phyloP scores from a whole-genome alignment of 345 rosid species.

The Cardamine resedifolia region DNA sequence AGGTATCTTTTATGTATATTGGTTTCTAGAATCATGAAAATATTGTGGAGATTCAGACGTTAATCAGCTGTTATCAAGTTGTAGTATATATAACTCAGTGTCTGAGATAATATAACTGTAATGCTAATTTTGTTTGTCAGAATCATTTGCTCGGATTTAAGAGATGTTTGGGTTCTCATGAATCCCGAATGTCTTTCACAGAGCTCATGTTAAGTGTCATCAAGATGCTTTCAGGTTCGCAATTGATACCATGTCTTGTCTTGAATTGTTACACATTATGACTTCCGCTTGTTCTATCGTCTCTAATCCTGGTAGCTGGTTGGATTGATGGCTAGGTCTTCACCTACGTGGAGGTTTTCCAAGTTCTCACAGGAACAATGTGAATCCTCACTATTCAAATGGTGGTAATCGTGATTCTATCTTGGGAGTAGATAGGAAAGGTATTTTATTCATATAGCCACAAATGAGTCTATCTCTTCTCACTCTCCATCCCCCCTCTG shows the following conservation, averaged over 20 bases:
- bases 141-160: constrained; percentile 83
- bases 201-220: constrained; percentile 61
- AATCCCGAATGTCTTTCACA: constrained; percentile 55
- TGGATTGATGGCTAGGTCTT: constrained; percentile 52
- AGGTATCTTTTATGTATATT: constrained; percentile 50
- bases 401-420: constrained; percentile 44
- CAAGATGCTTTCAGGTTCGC: constrained; percentile 83
- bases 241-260: constrained; percentile 10
- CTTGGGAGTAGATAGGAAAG: constrained; percentile 45
- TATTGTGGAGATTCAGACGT: constrained; percentile 1
- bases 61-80: constrained; percentile 18
- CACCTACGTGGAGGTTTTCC: constrained; percentile 41
- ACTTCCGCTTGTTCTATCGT: constrained; percentile 9
- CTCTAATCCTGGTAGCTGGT: constrained; percentile 34
- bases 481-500: background rate
- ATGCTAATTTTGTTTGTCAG: constrained; percentile 40
- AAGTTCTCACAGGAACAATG: constrained; percentile 35
- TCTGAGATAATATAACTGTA: constrained; percentile 11
- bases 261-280: constrained; percentile 15
- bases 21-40: constrained; percentile 22
- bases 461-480: constrained; percentile 19
- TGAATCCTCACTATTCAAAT: constrained; percentile 40
- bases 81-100: constrained; percentile 1
- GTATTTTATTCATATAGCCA: constrained; percentile 45
- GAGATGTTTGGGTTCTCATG: constrained; percentile 45